Percentiles rank a stretch among this genome's conserved stretches.
Evolutionary conservation across 2,329 filamentous ascomycete genomes (phyloP).

Genomic region (Hawksworthiomyces lignivorus): DNA sequence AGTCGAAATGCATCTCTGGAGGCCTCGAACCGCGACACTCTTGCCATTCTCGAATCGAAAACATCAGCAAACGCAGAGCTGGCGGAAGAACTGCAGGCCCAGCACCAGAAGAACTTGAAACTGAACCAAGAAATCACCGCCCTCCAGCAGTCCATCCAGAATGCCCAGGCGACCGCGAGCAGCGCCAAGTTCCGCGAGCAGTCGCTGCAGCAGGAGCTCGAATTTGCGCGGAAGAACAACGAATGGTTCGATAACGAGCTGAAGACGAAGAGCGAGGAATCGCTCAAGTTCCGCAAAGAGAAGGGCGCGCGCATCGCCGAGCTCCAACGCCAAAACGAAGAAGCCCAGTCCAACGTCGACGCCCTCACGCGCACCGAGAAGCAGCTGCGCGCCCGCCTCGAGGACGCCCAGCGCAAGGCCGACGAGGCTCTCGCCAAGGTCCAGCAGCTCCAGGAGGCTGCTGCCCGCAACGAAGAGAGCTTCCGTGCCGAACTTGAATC

Average conservation of each 20-base stretch:
- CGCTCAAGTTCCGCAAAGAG: constrained; percentile 86
- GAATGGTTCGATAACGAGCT: constrained; percentile 92
- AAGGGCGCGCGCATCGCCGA: constrained; percentile 85
- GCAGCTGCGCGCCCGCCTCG: constrained; percentile 69
- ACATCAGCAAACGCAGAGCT: constrained; percentile 78
- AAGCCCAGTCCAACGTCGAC: constrained; percentile 69
- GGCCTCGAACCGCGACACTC: constrained; percentile 82
- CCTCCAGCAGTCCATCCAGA: constrained; percentile 77
- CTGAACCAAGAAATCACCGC: constrained; percentile 74
- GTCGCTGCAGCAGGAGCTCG: constrained; percentile 80
- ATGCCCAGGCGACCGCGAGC: constrained; percentile 69
- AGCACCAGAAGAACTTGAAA: constrained; percentile 81
- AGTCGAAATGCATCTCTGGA: constrained; percentile 82
- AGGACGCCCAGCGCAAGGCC: constrained; percentile 76
- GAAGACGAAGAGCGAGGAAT: constrained; percentile 80
- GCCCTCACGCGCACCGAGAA: constrained; percentile 72
- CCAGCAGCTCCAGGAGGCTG: constrained; percentile 77
- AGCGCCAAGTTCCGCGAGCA: constrained; percentile 87
- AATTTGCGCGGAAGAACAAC: constrained; percentile 78
- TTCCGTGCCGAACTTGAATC: constrained; percentile 83
- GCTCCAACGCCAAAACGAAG: constrained; percentile 81
- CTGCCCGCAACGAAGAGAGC: constrained; percentile 73
- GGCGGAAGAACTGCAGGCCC: constrained; percentile 75
- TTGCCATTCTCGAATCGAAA: constrained; percentile 85
- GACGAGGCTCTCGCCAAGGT: constrained; percentile 77